Conservation (phyloP, 768 basidiomycete species). For the Kwoniella sp. region DNA sequence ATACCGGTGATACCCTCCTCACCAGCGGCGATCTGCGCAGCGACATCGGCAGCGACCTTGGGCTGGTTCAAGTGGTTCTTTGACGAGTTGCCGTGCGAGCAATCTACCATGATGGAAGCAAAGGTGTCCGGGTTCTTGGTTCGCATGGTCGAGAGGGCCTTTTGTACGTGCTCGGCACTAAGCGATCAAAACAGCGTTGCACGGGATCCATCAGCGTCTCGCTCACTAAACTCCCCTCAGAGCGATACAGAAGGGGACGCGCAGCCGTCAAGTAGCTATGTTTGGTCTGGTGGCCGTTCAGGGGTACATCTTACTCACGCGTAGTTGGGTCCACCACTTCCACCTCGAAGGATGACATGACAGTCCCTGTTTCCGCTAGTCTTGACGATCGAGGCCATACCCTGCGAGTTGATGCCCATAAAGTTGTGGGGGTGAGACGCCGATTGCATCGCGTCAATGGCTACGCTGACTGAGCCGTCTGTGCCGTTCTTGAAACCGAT, state of each 20-base stretch:
- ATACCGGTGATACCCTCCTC: slow-evolving; percentile 41
- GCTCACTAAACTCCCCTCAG: too few species aligned
- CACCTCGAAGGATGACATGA: slow-evolving; percentile 94
- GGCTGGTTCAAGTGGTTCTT: slow-evolving; percentile 89
- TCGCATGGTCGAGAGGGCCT: slow-evolving; percentile 43
- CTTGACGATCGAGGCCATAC: slow-evolving; percentile 91
- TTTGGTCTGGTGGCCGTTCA: too few species aligned
- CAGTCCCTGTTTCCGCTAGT: slow-evolving; percentile 80
- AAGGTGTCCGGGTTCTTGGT: slow-evolving; percentile 59
- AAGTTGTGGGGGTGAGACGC: slow-evolving; percentile 92
- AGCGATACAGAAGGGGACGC: background rate
- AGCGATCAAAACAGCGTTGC: background rate
- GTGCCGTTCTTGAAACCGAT: slow-evolving; percentile 98
- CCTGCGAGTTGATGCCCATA: slow-evolving; percentile 68
- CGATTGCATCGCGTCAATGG: slow-evolving; percentile 94
- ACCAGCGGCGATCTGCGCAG: slow-evolving; percentile 59
- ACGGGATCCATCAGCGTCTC: background rate
- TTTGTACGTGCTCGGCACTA: slow-evolving; percentile 50
- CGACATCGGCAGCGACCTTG: slow-evolving; percentile 87
- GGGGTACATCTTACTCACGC: too few species aligned
- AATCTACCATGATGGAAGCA: slow-evolving; percentile 71
- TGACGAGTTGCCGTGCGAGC: slow-evolving; percentile 92
- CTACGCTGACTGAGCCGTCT: slow-evolving; percentile 82
- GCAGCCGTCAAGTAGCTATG: too few species aligned
- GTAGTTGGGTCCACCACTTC: slow-evolving; percentile 88